Evolutionary conservation across 371 early-diverging fungal genomes (phyloP).

Genomic region (Saksenaea oblongispora): DNA sequence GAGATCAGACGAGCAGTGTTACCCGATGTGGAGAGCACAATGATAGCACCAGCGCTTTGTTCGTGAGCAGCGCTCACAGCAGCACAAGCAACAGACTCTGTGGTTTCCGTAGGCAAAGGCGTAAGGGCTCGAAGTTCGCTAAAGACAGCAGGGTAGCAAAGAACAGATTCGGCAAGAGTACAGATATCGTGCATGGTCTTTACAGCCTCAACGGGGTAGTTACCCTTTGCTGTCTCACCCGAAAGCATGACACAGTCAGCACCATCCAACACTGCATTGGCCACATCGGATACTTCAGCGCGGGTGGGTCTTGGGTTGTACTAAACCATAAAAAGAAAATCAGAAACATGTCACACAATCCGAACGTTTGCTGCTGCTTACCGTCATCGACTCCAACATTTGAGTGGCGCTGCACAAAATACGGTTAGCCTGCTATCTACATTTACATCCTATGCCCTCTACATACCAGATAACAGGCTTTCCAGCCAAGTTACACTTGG

Average conservation of each 20-base stretch:
- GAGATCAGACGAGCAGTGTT: constrained; percentile 89
- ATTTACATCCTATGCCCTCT: not conserved
- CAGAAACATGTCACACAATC: constrained; percentile 4
- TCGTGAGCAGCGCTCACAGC: constrained; percentile 91
- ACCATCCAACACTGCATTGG: constrained; percentile 97
- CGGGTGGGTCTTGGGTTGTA: constrained; percentile 96
- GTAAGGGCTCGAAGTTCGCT: constrained; percentile 80
- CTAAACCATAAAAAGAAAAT: constrained; percentile 22
- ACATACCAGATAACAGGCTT: constrained; percentile 93
- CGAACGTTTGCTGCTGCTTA: constrained; percentile 27
- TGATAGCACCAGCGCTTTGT: constrained; percentile 85
- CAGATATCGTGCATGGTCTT: constrained; percentile 80
- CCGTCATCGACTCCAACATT: constrained; percentile 99
- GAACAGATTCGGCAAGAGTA: constrained; percentile 73
- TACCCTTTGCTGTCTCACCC: constrained; percentile 97
- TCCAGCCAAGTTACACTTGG: constrained; percentile 90
- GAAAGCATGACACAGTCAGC: constrained; percentile 99
- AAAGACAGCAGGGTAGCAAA: constrained; percentile 79
- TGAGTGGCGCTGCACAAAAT: constrained; percentile 82
- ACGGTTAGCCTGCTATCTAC: not conserved
- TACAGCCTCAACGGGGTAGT: constrained; percentile 78
- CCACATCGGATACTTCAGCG: constrained; percentile 98
- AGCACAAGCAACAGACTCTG: constrained; percentile 93
- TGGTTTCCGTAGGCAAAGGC: constrained; percentile 73
- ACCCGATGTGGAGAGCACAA: constrained; percentile 82